phyloP scores from a whole-genome alignment of 371 early-diverging fungal genomes.

The Mortierella sp. region DNA sequence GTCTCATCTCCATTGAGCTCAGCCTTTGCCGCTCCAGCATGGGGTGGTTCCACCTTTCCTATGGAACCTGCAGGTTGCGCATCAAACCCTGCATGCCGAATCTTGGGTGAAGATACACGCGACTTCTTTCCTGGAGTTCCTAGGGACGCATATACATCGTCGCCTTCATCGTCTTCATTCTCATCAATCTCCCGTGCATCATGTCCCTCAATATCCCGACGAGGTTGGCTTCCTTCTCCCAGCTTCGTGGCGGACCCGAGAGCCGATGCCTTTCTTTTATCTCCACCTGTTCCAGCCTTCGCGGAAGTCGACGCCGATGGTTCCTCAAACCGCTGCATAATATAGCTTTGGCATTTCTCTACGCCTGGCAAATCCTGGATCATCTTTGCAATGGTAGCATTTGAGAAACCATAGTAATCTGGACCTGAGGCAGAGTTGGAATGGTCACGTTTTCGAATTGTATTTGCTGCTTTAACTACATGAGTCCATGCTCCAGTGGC shows the following conservation, averaged over 20 bases:
- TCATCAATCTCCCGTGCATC: slow-evolving; percentile 2
- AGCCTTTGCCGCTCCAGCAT: background rate
- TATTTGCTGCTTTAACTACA: slow-evolving; percentile 82
- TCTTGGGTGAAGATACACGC: slow-evolving; percentile 7
- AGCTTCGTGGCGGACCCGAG: background rate
- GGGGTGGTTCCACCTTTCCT: background rate
- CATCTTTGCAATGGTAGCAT: slow-evolving; percentile 90
- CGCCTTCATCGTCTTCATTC: slow-evolving; percentile 19
- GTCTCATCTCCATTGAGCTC: slow-evolving; percentile 18
- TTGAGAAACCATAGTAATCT: slow-evolving; percentile 92
- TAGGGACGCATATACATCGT: slow-evolving; percentile 23
- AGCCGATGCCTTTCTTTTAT: slow-evolving; percentile 19
- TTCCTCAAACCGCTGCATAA: slow-evolving; percentile 75
- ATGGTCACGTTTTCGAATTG: slow-evolving; percentile 81
- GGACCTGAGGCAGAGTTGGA: slow-evolving; percentile 91
- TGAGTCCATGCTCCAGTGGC: slow-evolving; percentile 94
- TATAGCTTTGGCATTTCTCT: slow-evolving; percentile 76
- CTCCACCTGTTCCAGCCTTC: slow-evolving; percentile 5
- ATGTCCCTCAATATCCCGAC: slow-evolving; percentile 5
- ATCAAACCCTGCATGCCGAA: slow-evolving; percentile 31
- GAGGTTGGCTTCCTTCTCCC: background rate
- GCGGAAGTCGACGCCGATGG: background rate
- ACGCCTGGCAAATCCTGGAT: slow-evolving; percentile 90
- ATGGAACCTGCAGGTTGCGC: background rate
- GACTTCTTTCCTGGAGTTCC: slow-evolving; percentile 24